Evolutionary conservation across 2,329 filamentous ascomycete genomes (phyloP), one percentile per base, ranked within the genome.

Genomic region (Didymella pinodella): DNA sequence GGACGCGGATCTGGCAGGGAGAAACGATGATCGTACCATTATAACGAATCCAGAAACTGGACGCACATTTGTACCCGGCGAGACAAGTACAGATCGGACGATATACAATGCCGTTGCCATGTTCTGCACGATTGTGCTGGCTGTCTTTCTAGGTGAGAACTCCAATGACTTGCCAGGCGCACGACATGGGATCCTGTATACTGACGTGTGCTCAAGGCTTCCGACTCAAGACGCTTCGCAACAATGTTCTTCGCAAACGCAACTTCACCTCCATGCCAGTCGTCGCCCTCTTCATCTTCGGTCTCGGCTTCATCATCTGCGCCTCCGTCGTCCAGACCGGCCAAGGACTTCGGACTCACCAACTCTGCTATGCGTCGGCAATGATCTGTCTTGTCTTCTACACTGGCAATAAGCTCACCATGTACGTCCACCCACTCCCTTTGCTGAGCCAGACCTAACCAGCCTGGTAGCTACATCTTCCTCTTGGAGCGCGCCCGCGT

Each of bases 341-440:
- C 0, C 61, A 73, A 10, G 68, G 70, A 11, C 57, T 77, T 8
- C 53, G 57, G 11, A 65, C 69, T 16, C 51, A 63, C n/a, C 43
- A 54, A 12, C 55, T 68, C 18, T 79, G 77, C 55, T 66, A 67
- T 22, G 65, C 68, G 0, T 70, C 75, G 2, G 73, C 75, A 38
- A 69, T 77, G 54, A 66, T 76, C 28, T 79, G 77, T 52, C 57
- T 79, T 2, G 69, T 72, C 22, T 79, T 78, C 61, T 78, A 78
- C 53, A 66, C 77, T 14, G 62, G 62, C 7, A 71, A 66, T 52
- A 79, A 79, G 45, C 55, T 74, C 2, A 52, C 67, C 22, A 69
- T 76, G 59, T 70, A 58, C 14, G 4, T 11, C 31, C 12, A 11
- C 12, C 29, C 11, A 1, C 8, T 10, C 31, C 12, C 31, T 14